Percentiles rank a stretch among this genome's conserved stretches.
phyloP scores from a whole-genome alignment of 176 grass and related monocot species.

The Thinopyrum elongatum region DNA sequence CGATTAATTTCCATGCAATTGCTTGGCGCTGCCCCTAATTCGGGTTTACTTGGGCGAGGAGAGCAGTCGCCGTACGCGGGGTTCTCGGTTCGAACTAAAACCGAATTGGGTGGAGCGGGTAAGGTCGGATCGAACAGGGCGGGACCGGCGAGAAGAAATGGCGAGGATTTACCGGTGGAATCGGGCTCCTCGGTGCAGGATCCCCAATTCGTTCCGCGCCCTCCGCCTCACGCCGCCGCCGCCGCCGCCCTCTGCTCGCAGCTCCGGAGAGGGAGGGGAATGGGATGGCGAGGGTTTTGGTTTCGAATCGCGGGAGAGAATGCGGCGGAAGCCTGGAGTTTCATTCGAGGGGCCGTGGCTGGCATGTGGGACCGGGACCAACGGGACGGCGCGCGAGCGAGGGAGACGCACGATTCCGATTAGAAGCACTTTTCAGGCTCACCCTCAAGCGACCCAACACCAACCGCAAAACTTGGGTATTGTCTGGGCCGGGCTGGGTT shows the following conservation, averaged over 20 bases:
- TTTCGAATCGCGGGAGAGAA: conserved; percentile 25
- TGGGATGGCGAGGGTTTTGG: conserved; percentile 12
- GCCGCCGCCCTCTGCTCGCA: not conserved
- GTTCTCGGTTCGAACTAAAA: not conserved
- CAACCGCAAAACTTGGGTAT: too few relatives aligned
- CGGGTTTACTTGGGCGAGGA: not conserved
- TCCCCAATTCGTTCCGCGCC: not conserved
- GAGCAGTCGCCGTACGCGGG: not conserved
- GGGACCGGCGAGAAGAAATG: not conserved
- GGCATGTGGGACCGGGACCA: conserved; percentile 12
- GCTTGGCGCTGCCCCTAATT: not conserved
- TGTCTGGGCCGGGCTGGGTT: too few relatives aligned
- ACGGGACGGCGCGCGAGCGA: not conserved
- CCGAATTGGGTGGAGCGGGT: not conserved
- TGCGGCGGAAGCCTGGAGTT: not conserved
- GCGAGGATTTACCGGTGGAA: not conserved
- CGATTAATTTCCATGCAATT: not conserved
- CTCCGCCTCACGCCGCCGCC: not conserved
- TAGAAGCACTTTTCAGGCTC: too few relatives aligned
- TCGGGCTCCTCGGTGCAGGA: not conserved
- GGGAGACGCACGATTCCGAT: not conserved
- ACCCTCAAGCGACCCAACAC: too few relatives aligned
- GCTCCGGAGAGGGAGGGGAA: not conserved
- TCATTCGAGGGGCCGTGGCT: not conserved
- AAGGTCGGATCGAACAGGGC: not conserved